A percentile compares a stretch with the other conserved stretches of the same genome.
Evolutionary conservation across 2,329 filamentous ascomycete genomes (phyloP).

Genomic region (Ascochyta koolunga): DNA sequence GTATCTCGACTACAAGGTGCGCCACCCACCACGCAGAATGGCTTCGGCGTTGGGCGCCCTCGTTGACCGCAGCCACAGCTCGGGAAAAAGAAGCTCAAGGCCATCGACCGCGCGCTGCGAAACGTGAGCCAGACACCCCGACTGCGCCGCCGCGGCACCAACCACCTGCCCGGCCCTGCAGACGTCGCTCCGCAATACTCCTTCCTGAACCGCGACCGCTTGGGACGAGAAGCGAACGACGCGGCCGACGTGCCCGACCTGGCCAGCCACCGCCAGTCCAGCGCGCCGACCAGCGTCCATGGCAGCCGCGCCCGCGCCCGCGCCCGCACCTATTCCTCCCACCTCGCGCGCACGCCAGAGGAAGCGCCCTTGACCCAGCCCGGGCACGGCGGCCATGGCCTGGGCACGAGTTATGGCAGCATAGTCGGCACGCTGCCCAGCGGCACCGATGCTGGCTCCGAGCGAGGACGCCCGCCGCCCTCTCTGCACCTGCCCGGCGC

Average conservation of each 20-base stretch:
- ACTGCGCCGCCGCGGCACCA: constrained; percentile 44
- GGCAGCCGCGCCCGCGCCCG: constrained; percentile 17
- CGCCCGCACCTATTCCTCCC: constrained; percentile 5
- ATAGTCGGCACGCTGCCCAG: constrained; percentile 61
- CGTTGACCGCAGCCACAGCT: constrained; percentile 46
- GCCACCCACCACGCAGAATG: constrained; percentile 18
- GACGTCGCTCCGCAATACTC: constrained; percentile 50
- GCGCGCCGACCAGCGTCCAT: constrained; percentile 15
- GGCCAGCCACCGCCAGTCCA: constrained; percentile 31
- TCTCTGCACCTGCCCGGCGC: constrained; percentile 67
- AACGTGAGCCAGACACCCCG: constrained; percentile 61
- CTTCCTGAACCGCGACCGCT: constrained; percentile 47
- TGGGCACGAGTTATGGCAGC: constrained; percentile 65
- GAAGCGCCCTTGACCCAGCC: constrained; percentile 39
- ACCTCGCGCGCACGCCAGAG: constrained; percentile 26
- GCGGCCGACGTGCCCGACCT: constrained; percentile 34
- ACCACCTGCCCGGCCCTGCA: constrained; percentile 42
- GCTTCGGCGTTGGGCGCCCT: constrained; percentile 9
- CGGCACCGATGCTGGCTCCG: constrained; percentile 14
- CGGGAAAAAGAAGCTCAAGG: constrained; percentile 93
- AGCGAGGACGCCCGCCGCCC: constrained; percentile 43
- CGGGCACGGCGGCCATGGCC: constrained; percentile 24
- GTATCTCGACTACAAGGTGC: constrained; percentile 90
- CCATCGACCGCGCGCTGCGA: constrained; percentile 73
- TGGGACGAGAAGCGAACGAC: constrained; percentile 28